Conservation (phyloP, 2,329 filamentous ascomycete species). For the Paecilomyces fulvus region DNA sequence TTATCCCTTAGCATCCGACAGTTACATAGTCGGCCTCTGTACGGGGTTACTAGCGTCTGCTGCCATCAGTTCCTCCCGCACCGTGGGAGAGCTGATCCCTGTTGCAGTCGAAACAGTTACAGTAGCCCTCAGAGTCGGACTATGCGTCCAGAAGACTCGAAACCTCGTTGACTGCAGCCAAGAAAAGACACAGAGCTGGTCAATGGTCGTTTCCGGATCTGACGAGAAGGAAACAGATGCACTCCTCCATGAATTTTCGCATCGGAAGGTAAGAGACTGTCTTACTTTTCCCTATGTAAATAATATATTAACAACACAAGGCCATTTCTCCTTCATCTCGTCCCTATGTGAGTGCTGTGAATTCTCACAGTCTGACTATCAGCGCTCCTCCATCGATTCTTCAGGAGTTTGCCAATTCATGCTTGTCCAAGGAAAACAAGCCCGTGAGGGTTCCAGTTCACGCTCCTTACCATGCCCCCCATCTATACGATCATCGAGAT, state of each 20-base stretch:
- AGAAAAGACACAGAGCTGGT: conserved; percentile 29
- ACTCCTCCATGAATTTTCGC: conserved; percentile 16
- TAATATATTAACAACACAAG: conserved; percentile 11
- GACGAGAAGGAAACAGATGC: conserved; percentile 20
- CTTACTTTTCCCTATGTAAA: background rate
- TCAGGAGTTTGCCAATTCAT: conserved; percentile 43
- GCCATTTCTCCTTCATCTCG: conserved; percentile 43
- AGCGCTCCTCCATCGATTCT: conserved; percentile 50
- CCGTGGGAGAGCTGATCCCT: conserved; percentile 34
- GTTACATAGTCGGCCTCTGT: conserved; percentile 34
- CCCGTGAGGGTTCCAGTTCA: conserved; percentile 47
- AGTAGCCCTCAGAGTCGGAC: conserved; percentile 36
- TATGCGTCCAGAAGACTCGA: conserved; percentile 30
- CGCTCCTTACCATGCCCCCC: conserved; percentile 51
- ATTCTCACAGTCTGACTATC: conserved; percentile 51
- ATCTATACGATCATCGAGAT: conserved; percentile 45
- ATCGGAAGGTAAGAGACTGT: conserved; percentile 15
- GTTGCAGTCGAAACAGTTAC: conserved; percentile 34
- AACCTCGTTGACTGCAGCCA: conserved; percentile 25
- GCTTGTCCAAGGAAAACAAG: conserved; percentile 42
- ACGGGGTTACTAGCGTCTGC: conserved; percentile 35
- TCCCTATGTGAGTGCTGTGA: conserved; percentile 53
- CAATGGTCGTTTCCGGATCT: conserved; percentile 32
- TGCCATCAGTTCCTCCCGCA: conserved; percentile 31
- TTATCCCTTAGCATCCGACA: conserved; percentile 31